Percentiles rank a stretch among this genome's conserved stretches.
phyloP scores from a whole-genome alignment of 768 basidiomycete genomes.

The Tubosaeta sp. region DNA sequence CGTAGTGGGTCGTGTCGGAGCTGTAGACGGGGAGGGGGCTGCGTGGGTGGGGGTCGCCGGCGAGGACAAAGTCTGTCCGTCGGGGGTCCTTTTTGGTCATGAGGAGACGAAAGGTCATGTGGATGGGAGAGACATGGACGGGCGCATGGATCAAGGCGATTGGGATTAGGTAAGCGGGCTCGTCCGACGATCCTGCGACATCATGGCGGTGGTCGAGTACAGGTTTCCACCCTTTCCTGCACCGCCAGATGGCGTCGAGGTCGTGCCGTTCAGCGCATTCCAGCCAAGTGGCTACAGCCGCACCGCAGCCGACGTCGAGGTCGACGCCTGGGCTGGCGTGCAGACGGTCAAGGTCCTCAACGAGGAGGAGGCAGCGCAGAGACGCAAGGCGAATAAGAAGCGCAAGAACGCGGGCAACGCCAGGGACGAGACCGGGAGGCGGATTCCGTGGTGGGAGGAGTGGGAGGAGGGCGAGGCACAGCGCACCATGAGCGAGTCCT shows the following conservation, averaged over 20 bases:
- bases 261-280: slow-evolving; percentile 44
- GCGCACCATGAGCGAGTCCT: slow-evolving; percentile 15
- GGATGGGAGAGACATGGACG: too few relatives aligned
- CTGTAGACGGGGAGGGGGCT: slow-evolving; percentile 7
- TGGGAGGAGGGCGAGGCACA: slow-evolving; percentile 26
- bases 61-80: slow-evolving; percentile 20
- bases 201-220: background rate
- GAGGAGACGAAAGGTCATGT: slow-evolving; percentile 22
- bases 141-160: too few relatives aligned
- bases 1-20: slow-evolving; percentile 13
- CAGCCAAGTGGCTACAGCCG: slow-evolving; percentile 21
- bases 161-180: slow-evolving; percentile 15
- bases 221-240: slow-evolving; percentile 49
- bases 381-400: slow-evolving; percentile 12
- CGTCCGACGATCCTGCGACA: too few relatives aligned
- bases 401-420: slow-evolving; percentile 19
- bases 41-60: background rate
- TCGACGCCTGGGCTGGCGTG: slow-evolving; percentile 21
- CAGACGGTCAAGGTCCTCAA: slow-evolving; percentile 25
- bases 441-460: slow-evolving; percentile 32
- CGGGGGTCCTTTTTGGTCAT: slow-evolving; percentile 25
- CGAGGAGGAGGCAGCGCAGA: slow-evolving; percentile 18
- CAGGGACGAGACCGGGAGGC: slow-evolving; percentile 15
- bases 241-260: slow-evolving; percentile 35
- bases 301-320: slow-evolving; percentile 17